Conservation (phyloP, 2,329 filamentous ascomycete genomes). For the Epichloe sp. region DNA sequence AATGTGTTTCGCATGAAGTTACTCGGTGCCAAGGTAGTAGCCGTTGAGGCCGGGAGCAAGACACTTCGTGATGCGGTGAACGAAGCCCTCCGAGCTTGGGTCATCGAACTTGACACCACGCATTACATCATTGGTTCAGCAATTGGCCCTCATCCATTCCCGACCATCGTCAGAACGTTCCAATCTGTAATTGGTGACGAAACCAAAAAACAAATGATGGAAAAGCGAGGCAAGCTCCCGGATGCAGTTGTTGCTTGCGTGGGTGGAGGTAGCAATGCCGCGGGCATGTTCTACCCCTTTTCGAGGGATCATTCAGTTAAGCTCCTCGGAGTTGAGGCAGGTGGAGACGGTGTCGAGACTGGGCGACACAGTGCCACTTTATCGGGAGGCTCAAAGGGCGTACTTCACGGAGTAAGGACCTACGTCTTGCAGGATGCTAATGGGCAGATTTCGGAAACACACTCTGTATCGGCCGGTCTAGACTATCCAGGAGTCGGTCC, state of each 20-base stretch:
- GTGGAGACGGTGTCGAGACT: constrained; percentile 84
- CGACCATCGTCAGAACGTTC: constrained; percentile 93
- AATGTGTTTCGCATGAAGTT: constrained; percentile 99
- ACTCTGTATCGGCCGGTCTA: constrained; percentile 90
- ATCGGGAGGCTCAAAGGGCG: constrained; percentile 74
- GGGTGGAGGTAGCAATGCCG: constrained; percentile 86
- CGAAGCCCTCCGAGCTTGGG: constrained; percentile 89
- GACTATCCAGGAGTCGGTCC: constrained; percentile 97
- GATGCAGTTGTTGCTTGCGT: constrained; percentile 96
- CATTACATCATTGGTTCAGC: constrained; percentile 98
- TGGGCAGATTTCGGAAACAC: constrained; percentile 88
- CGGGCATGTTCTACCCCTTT: constrained; percentile 98
- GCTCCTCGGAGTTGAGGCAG: constrained; percentile 87
- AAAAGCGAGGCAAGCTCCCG: constrained; percentile 74
- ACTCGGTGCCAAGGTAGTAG: constrained; percentile 81
- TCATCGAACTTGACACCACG: constrained; percentile 80
- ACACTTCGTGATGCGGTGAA: constrained; percentile 84
- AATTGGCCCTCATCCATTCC: constrained; percentile 95
- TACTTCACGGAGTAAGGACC: constrained; percentile 89
- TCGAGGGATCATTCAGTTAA: constrained; percentile 72
- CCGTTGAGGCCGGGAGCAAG: constrained; percentile 79
- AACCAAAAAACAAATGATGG: constrained; percentile 86
- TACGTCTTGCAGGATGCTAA: constrained; percentile 89
- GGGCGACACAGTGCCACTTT: constrained; percentile 77
- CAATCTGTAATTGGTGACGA: constrained; percentile 93